Base-by-base conservation (phyloP, 345 rosid genomes). In the Cardamine occulta region DNA sequence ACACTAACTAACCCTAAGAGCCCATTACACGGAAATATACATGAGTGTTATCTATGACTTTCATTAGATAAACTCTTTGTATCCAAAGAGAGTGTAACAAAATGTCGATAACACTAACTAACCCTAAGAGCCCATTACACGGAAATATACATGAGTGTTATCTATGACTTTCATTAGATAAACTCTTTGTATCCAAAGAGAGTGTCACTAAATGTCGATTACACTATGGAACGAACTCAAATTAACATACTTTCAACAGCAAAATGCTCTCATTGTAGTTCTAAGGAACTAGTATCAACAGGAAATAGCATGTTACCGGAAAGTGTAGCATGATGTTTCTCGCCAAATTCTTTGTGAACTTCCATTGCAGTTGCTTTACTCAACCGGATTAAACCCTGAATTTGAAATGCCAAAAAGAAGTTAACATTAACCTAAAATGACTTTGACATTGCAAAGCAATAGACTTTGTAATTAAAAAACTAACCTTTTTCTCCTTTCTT, bases 401-500 rank as follows among this genome's bases (percentile, higher is more conserved):
- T 55, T 73, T 66, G n/a, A 5, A 70, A 63, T n/a, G 19, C 7
- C 24, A 17, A 42, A 49, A 32, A 68, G 44, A 68, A 11, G 17
- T 17, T 26, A 21, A 29, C 2, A 44, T 63, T 4, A 57, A 5
- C 56, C 47, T 34, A 51, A 54, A 29, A 35, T 1, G 59, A 1
- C 6, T 23, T 14, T 40, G 5, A 48, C 69, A 54, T 2, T 48
- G 24, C 72, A 44, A 13, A 62, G 2, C 35, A 31, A 8, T 15
- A 32, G 26, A 75, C 57, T 15, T 24, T 19, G 18, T 3, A 40
- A 39, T 31, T 42, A 39, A 47, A 57, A 54, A 11, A 40, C 17
- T 13, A 73, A 79, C 90, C 86, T 92, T 87, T 88, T 84, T 92
- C 75, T 88, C 98, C 83, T 85, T 89, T 69, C 97, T 88, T 74